Percentiles rank a stretch among this genome's conserved stretches.
Evolutionary conservation across 1,284 basidiomycete species (phyloP).

Genomic region (Leccinum laetum): DNA sequence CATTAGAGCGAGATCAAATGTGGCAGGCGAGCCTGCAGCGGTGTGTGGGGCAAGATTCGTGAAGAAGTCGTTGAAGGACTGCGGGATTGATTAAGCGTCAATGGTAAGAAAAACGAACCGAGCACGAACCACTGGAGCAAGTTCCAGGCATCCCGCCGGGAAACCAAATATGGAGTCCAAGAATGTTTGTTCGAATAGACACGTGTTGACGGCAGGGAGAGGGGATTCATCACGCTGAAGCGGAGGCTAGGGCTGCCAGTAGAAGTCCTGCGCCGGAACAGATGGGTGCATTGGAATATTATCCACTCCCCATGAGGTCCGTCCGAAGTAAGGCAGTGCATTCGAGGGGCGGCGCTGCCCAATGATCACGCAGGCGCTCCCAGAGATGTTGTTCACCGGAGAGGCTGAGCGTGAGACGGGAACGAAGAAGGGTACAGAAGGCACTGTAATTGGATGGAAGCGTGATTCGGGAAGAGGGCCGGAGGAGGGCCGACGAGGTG

Average conservation of each 20-base stretch:
- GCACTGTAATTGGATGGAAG: slow-evolving; percentile 40
- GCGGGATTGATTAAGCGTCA: background rate
- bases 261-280: slow-evolving; percentile 10
- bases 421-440: slow-evolving; percentile 39
- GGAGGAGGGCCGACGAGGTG: slow-evolving; percentile 60
- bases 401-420: slow-evolving; percentile 38
- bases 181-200: slow-evolving; percentile 50
- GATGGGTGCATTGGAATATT: slow-evolving; percentile 16
- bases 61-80: slow-evolving; percentile 29
- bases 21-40: slow-evolving; percentile 13
- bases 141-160: slow-evolving; percentile 20
- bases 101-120: background rate
- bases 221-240: slow-evolving; percentile 44
- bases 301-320: slow-evolving; percentile 27
- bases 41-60: slow-evolving; percentile 21
- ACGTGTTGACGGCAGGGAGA: slow-evolving; percentile 51
- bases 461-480: slow-evolving; percentile 57
- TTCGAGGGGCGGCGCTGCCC: slow-evolving; percentile 35
- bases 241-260: slow-evolving; percentile 11
- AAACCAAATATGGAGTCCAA: slow-evolving; percentile 27
- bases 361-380: slow-evolving; percentile 37
- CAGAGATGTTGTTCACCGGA: slow-evolving; percentile 41
- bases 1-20: slow-evolving; percentile 30
- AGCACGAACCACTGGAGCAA: slow-evolving; percentile 22
- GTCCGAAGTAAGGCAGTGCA: slow-evolving; percentile 27